These are phyloP conservation scores for Arctium minus DNA, from an alignment of 129 eudicot species.

Conservation along the genomic window DNA sequence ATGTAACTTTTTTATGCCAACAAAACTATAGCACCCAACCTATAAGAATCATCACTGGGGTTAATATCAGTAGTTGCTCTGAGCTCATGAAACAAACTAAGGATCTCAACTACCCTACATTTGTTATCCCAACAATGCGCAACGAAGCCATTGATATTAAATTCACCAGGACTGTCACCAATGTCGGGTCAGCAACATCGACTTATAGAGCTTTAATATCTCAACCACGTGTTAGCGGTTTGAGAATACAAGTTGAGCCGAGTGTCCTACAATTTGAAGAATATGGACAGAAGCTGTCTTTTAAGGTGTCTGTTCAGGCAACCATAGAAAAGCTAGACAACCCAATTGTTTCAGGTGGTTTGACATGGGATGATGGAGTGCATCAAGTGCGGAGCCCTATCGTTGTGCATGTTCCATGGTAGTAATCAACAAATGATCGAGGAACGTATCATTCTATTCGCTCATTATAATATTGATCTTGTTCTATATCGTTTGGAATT, in stretches of 20 bases:
- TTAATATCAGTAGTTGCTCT: constrained; percentile 13
- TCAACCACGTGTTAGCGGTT: not conserved
- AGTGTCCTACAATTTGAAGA: not conserved
- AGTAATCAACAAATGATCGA: not conserved
- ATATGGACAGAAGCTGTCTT: constrained; percentile 19
- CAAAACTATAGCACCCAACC: not conserved
- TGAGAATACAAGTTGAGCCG: constrained; percentile 7
- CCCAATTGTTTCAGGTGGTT: constrained; percentile 12
- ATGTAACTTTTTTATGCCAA: constrained; percentile 16
- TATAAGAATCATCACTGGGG: constrained; percentile 14
- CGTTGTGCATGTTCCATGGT: constrained; percentile 23
- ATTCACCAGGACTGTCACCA: constrained; percentile 5
- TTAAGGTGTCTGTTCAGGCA: constrained; percentile 1
- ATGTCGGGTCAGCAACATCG: constrained; percentile 23
- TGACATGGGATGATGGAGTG: constrained; percentile 29
- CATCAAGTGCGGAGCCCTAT: constrained; percentile 32
- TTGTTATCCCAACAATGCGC: constrained; percentile 8
- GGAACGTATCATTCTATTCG: not conserved
- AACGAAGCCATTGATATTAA: not conserved
- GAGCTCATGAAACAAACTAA: not conserved
- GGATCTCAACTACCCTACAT: constrained; percentile 29
- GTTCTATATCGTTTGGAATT: not conserved
- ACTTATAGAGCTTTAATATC: not conserved
- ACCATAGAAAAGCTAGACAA: not conserved
- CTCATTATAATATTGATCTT: not conserved